Evolutionary conservation across 352 stramenopile genomes (phyloP).

Genomic region (Pythium phragmitis): DNA sequence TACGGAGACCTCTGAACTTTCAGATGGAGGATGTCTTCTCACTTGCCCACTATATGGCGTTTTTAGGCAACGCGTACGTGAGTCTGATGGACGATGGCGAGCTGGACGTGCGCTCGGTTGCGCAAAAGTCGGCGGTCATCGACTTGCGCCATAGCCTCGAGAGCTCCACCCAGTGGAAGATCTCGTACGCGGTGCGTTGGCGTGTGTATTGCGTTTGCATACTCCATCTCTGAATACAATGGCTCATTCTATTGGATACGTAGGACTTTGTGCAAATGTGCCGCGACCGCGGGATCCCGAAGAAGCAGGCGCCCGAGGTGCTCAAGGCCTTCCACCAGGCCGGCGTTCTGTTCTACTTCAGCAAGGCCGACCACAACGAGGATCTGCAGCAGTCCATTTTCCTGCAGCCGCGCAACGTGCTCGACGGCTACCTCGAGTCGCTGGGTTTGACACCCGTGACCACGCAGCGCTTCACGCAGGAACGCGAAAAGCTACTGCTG

Average conservation of each 20-base stretch:
- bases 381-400: slow-evolving; percentile 77
- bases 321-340: slow-evolving; percentile 76
- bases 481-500: slow-evolving; percentile 56
- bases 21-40: not conserved
- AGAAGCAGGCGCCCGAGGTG: slow-evolving; percentile 79
- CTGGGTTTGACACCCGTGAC: slow-evolving; percentile 71
- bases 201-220: not conserved
- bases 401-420: slow-evolving; percentile 71
- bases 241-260: not conserved
- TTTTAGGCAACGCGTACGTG: slow-evolving; percentile 60
- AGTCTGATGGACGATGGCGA: slow-evolving; percentile 71
- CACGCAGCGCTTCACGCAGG: slow-evolving; percentile 61
- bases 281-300: slow-evolving; percentile 70
- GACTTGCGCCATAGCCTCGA: slow-evolving; percentile 70
- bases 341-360: slow-evolving; percentile 79
- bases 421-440: slow-evolving; percentile 78
- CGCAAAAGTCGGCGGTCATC: slow-evolving; percentile 81
- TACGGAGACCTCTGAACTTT: slow-evolving; percentile 7
- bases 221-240: not conserved
- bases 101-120: slow-evolving; percentile 75
- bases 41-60: not conserved
- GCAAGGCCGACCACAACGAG: slow-evolving; percentile 63
- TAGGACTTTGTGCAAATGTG: slow-evolving; percentile 76
- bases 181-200: slow-evolving; percentile 47
- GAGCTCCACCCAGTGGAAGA: slow-evolving; percentile 76